phyloP scores from a whole-genome alignment of 1,284 basidiomycete genomes.

The Trichosporon inkin region DNA sequence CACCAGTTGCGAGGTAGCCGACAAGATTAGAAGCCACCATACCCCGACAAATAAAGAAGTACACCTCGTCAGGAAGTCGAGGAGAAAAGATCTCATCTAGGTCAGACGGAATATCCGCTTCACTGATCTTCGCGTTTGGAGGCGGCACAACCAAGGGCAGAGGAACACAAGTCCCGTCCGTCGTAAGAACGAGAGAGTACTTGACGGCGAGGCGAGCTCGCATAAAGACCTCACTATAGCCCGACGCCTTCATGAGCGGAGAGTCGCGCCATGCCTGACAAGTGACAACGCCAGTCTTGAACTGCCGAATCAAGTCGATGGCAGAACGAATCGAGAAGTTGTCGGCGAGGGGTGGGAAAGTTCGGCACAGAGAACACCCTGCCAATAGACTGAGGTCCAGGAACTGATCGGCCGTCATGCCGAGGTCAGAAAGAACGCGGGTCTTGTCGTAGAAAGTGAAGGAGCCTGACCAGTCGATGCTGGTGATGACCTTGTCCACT shows the following conservation, averaged over 20 bases:
- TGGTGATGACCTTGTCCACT: constrained; percentile 85
- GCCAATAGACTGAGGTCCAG: constrained; percentile 88
- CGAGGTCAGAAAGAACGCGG: constrained; percentile 69
- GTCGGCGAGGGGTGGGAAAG: constrained; percentile 78
- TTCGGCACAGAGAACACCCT: constrained; percentile 78
- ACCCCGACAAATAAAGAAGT: constrained; percentile 91
- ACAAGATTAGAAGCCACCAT: constrained; percentile 81
- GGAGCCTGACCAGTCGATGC: constrained; percentile 66
- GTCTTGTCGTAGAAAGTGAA: constrained; percentile 86
- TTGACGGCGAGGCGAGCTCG: constrained; percentile 88
- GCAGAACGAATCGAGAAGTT: constrained; percentile 70
- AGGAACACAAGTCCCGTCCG: constrained; percentile 82
- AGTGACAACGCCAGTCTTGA: constrained; percentile 76
- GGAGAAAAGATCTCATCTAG: constrained; percentile 93
- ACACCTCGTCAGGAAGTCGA: constrained; percentile 92
- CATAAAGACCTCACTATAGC: constrained; percentile 80
- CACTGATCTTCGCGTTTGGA: constrained; percentile 56
- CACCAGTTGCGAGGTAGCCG: constrained; percentile 80
- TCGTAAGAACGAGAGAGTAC: constrained; percentile 83
- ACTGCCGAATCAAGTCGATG: constrained; percentile 82
- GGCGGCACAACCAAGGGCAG: constrained; percentile 71
- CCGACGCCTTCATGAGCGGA: constrained; percentile 28
- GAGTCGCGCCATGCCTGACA: constrained; percentile 72
- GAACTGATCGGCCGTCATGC: constrained; percentile 82
- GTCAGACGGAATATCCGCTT: constrained; percentile 82